Evolutionary conservation across 2,329 filamentous ascomycete species (phyloP).

Genomic region (Alternaria solani): DNA sequence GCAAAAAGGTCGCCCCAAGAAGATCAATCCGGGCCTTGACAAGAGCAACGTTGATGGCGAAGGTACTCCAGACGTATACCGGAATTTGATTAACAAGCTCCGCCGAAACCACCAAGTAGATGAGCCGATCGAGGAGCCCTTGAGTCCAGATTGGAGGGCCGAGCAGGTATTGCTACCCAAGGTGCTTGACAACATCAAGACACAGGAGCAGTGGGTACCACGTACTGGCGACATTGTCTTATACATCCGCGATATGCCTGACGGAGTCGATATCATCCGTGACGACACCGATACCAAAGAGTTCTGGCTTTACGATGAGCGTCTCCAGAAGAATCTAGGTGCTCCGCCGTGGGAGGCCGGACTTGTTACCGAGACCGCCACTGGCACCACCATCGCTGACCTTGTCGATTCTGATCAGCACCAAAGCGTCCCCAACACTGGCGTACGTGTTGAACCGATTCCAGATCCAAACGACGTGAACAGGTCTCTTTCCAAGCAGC

Average conservation of each 20-base stretch:
- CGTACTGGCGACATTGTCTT: constrained; percentile 66
- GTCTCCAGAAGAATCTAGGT: constrained; percentile 41
- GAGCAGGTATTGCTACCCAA: constrained; percentile 56
- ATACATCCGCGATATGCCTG: constrained; percentile 53
- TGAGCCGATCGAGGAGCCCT: constrained; percentile 57
- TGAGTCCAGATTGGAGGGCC: constrained; percentile 66
- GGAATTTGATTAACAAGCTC: constrained; percentile 59
- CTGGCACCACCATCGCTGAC: constrained; percentile 56
- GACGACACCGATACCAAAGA: constrained; percentile 27
- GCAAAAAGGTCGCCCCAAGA: constrained; percentile 31
- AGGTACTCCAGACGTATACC: constrained; percentile 63
- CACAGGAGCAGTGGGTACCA: constrained; percentile 61
- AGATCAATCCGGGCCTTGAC: constrained; percentile 29
- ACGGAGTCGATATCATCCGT: constrained; percentile 40
- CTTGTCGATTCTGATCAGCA: constrained; percentile 53
- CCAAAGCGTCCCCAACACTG: constrained; percentile 58
- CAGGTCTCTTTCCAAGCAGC: constrained; percentile 62
- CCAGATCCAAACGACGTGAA: constrained; percentile 59
- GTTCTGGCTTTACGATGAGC: constrained; percentile 33
- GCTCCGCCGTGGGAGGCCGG: constrained; percentile 65
- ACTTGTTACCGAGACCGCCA: constrained; percentile 61
- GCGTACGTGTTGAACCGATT: constrained; percentile 66
- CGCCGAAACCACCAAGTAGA: constrained; percentile 53
- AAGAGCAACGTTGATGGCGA: constrained; percentile 56
- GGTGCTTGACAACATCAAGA: constrained; percentile 53